These are phyloP conservation scores for Dactylellina drechsleri DNA, from an alignment of 2,329 filamentous ascomycete genomes.

Conservation along the genomic window DNA sequence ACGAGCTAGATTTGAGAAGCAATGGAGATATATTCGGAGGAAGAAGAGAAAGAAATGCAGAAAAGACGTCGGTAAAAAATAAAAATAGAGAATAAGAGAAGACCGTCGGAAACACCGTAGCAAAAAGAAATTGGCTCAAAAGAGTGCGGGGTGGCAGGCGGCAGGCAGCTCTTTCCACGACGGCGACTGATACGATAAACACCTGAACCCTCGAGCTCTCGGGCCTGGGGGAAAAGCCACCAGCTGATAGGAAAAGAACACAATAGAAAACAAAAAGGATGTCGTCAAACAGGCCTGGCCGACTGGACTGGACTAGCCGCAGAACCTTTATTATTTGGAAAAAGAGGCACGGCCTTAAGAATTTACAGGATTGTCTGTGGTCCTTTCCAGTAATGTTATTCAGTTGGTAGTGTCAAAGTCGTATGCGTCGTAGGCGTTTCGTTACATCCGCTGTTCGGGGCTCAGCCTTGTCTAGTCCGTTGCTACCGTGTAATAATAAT, in stretches of 20 bases:
- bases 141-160: conserved; percentile 47
- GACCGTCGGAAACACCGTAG: conserved; percentile 29
- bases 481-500: neutral
- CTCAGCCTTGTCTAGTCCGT: conserved; percentile 43
- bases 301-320: neutral
- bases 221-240: conserved; percentile 9
- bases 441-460: conserved; percentile 38
- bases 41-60: conserved; percentile 16
- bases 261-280: neutral
- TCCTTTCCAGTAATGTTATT: neutral
- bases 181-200: conserved; percentile 29
- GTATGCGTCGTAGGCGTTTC: conserved; percentile 11
- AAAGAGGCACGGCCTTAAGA: conserved; percentile 14
- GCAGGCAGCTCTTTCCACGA: conserved; percentile 27
- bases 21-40: conserved; percentile 10
- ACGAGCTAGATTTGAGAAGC: conserved; percentile 25
- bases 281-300: no score
- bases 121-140: conserved; percentile 48
- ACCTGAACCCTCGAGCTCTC: conserved; percentile 11
- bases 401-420: neutral
- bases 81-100: conserved; percentile 3
- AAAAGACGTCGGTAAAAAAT: conserved; percentile 5
- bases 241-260: conserved; percentile 14
- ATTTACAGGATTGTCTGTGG: conserved; percentile 11
- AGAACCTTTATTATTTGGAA: conserved; percentile 13